Evolutionary conservation across 192 early-diverging fungal genomes (phyloP), one percentile per base, ranked within the genome.

Genomic region (Coemansia aciculifera): DNA sequence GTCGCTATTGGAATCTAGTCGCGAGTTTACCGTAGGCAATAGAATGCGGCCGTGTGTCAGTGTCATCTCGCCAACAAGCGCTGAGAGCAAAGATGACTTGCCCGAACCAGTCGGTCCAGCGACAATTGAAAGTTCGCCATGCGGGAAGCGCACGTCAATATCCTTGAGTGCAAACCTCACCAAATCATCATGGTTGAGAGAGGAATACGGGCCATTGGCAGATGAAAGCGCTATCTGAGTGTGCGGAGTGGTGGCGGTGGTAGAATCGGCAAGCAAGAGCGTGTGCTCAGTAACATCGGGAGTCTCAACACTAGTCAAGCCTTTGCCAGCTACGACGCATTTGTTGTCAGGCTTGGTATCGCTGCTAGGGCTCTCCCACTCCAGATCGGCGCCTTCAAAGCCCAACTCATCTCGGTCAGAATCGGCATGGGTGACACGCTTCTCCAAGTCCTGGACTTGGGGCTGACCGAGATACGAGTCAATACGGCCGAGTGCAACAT

Each of bases 91-190:
- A 11, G 88, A 89, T 5, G 90, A 89, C 75, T 98, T 98, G 60
- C 96, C 96, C 32, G 86, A 82, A 5, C 95, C 96, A n/a, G 95
- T 97, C 23, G 91, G 85, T 6, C 96, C 96, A 57, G 89, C 87
- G 38, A 96, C 73, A n/a, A 95, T 79, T n/a, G 90, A 88, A n/a
- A 95, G 82, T 24, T 86, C 85, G 48, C 86, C 86, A 15, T 63
- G 42, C 13, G 90, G 89, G 74, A 97, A 91, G 17, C 69, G 74
- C 24, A 93, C 54, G 57, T 85, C 86, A 9, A 95, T 39, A 40
- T 90, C 81, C 38, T 71, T 76, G 17, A 95, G 85, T n/a, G 74
- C 66, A 59, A 92, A 91, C n/a, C 71, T 66, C 21, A 24, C 40
- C 8, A 23, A 36, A 11, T 48, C 62, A 19, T 34, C 34, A 21